phyloP scores from a whole-genome alignment of 352 stramenopile genomes.

The Phytopythium sindhum region DNA sequence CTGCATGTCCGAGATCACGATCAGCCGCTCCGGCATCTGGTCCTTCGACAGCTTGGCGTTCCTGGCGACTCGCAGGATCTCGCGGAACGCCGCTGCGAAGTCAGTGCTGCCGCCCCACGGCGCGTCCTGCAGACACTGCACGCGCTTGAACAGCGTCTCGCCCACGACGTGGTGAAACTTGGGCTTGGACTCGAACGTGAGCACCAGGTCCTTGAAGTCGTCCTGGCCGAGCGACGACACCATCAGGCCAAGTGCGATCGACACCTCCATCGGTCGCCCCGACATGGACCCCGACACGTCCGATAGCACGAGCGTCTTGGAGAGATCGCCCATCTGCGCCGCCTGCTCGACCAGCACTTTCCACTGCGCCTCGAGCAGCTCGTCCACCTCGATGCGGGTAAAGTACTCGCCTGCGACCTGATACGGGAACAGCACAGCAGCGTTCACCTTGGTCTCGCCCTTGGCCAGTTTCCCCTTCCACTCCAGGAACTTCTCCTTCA shows the following conservation, averaged over 20 bases:
- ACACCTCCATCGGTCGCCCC: conserved; percentile 35
- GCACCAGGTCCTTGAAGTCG: conserved; percentile 51
- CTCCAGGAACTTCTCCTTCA: conserved; percentile 27
- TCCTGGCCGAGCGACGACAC: conserved; percentile 37
- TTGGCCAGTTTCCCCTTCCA: conserved; percentile 29
- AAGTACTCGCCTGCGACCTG: conserved; percentile 45
- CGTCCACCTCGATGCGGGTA: conserved; percentile 13
- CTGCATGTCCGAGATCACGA: conserved; percentile 87
- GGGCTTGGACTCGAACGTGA: conserved; percentile 41
- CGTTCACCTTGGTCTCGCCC: conserved; percentile 44
- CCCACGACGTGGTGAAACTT: conserved; percentile 38
- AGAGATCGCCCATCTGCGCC: conserved; percentile 11
- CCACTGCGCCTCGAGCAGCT: conserved; percentile 54
- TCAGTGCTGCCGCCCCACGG: conserved; percentile 54
- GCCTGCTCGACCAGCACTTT: conserved; percentile 34
- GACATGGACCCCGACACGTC: conserved; percentile 46
- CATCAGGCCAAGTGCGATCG: conserved; percentile 36
- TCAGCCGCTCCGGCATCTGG: conserved; percentile 55
- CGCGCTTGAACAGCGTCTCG: conserved; percentile 26
- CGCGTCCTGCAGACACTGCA: conserved; percentile 15
- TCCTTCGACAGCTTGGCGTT: conserved; percentile 26
- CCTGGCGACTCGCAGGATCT: conserved; percentile 42
- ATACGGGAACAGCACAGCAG: conserved; percentile 42
- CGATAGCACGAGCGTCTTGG: conserved; percentile 45
- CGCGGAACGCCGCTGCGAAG: conserved; percentile 59